A percentile compares a stretch with the other conserved stretches of the same genome.
These are phyloP conservation scores for Hygrophoropsis aurantiaca DNA, from an alignment of 768 basidiomycete species.

Conservation along the genomic window DNA sequence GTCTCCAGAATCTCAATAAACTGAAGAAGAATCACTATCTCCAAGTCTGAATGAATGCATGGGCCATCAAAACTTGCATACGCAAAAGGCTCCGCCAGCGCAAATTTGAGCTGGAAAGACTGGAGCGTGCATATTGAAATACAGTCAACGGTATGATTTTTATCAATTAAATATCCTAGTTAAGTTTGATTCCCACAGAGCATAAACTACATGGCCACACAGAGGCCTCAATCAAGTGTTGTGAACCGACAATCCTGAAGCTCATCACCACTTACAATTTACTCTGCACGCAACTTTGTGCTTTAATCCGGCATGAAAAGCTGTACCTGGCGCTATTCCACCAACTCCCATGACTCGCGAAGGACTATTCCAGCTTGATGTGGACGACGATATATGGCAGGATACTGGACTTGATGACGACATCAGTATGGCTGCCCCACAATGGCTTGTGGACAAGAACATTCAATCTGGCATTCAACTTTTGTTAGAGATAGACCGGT, in stretches of 20 bases:
- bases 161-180: no score
- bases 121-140: conserved; percentile 13
- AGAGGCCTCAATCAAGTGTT: conserved; percentile 18
- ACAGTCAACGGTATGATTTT: conserved; percentile 19
- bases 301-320: conserved; percentile 16
- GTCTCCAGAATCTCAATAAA: conserved; percentile 2
- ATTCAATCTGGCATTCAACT: conserved; percentile 14
- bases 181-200: conserved; percentile 16
- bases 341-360: conserved; percentile 21
- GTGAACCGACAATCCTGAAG: conserved; percentile 26
- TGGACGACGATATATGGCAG: conserved; percentile 38
- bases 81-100: conserved; percentile 13
- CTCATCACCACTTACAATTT: conserved; percentile 28
- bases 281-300: conserved; percentile 19
- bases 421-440: conserved; percentile 4
- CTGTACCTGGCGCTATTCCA: conserved; percentile 19
- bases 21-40: conserved; percentile 8
- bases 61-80: conserved; percentile 14
- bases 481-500: conserved; percentile 19
- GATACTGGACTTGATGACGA: conserved; percentile 29
- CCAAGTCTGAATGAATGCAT: conserved; percentile 16
- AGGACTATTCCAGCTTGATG: conserved; percentile 31
- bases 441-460: conserved; percentile 17
- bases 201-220: conserved; percentile 28
- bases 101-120: conserved; percentile 16